These are phyloP conservation scores for Rhododendron ovatum DNA, from an alignment of 148 eudicot species.

Conservation along the genomic window DNA sequence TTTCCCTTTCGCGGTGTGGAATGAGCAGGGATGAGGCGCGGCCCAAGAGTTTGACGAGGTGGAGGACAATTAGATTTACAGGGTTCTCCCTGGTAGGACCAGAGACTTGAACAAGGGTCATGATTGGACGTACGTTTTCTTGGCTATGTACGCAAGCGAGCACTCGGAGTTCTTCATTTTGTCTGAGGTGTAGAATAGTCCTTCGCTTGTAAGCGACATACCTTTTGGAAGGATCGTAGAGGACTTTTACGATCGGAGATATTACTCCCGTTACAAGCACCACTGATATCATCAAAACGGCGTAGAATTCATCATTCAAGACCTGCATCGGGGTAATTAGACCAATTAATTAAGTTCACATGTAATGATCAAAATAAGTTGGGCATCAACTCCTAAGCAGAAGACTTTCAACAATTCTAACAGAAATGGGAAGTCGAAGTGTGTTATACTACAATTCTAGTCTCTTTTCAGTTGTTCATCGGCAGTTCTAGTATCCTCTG, in stretches of 20 bases:
- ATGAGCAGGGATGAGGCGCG: constrained; percentile 48
- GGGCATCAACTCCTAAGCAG: background rate
- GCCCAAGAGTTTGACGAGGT: constrained; percentile 50
- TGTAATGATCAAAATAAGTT: background rate
- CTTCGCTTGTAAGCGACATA: constrained; percentile 36
- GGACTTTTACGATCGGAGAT: constrained; percentile 23
- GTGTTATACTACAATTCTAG: background rate
- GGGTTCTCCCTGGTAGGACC: constrained; percentile 33
- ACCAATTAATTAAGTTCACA: background rate
- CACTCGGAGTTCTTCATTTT: constrained; percentile 48
- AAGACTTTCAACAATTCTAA: background rate
- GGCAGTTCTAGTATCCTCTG: background rate
- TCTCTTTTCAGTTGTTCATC: background rate
- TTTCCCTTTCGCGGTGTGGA: constrained; percentile 36
- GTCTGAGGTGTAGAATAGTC: constrained; percentile 30
- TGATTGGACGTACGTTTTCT: constrained; percentile 34
- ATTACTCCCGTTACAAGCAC: constrained; percentile 31
- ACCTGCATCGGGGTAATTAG: constrained; percentile 25
- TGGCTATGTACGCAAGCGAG: constrained; percentile 46
- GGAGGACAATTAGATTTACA: constrained; percentile 37
- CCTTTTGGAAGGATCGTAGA: constrained; percentile 58
- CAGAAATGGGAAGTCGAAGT: background rate
- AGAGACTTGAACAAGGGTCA: constrained; percentile 44
- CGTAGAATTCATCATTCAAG: constrained; percentile 37
- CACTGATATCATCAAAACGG: constrained; percentile 41